Base-by-base conservation (phyloP, 108 stramenopile genomes). In the Cyclotella kingstonii region DNA sequence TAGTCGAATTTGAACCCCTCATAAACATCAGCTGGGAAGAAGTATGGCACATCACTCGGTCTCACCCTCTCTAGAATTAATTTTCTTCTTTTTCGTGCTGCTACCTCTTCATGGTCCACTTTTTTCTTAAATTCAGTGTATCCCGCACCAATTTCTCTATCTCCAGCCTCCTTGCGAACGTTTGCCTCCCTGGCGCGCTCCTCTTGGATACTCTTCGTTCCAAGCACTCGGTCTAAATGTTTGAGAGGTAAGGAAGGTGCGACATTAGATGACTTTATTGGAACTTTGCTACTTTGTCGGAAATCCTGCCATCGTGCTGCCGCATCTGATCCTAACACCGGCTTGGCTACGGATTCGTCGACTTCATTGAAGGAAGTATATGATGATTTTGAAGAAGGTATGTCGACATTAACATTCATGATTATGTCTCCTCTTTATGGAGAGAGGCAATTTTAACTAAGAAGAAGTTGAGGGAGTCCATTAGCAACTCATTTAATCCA, bases 261-360 rank as follows among this genome's bases (percentile, higher is more conserved):
- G 11, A 63, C 65, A 28, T 63, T 70, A 12, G 38, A 38, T 25
- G 17, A 60, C 22, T 9, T 58, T 31, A 26, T 15, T 17, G 59
- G 44, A 17, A 65, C 82, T 19, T 73, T 36, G 73, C 69, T 63
- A 26, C 41, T 48, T 25, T 56, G 55, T 30, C 63, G 43, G 40
- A 93, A 93, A 27, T 77, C 62, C 78, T 93, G 91, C 77, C 77
- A 81, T 9, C 80, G 61, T 21, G 84, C 84, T 9, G 92, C 92
- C 0, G 85, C 89, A 54, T 93, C 89, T 12, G 82, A 82, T 8
- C 92, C 92, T 6, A 89, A 46, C 26, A 93, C 80, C 5, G 89
- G 82, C 52, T 90, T 93, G 39, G 85, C 63, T 2, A 90, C 89
- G 28, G 81, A 56, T 5, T 84, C 81, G 54, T 93, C 92, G 10